These are phyloP conservation scores for Casuarina glauca DNA, from an alignment of 306 rosid genomes.

Conservation along the genomic window DNA sequence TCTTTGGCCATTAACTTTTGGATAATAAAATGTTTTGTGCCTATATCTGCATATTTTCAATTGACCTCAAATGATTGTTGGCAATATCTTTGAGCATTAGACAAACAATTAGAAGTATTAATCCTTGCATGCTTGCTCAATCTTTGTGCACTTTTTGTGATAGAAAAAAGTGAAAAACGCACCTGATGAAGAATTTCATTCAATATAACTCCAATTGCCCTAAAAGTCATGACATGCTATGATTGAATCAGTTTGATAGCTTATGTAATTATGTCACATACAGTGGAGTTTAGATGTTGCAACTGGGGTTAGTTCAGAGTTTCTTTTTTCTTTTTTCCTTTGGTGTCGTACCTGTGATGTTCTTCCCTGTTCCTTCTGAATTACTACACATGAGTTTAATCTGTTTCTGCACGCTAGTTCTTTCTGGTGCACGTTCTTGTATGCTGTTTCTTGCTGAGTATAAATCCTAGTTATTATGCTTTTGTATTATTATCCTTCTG, in stretches of 20 bases:
- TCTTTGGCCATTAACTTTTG: conserved; percentile 12
- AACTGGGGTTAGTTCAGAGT: not conserved
- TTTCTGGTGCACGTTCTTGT: not conserved
- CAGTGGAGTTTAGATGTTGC: not conserved
- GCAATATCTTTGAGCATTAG: not conserved
- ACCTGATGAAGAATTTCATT: not conserved
- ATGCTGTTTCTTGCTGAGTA: not conserved
- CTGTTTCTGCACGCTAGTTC: not conserved
- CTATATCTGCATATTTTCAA: not conserved
- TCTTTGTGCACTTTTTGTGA: not conserved
- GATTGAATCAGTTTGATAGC: conserved; percentile 1
- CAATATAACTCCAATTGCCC: not conserved
- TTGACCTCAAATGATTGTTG: not conserved
- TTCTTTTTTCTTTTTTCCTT: too few relatives aligned
- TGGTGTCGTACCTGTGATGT: not conserved
- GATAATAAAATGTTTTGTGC: conserved; percentile 4
- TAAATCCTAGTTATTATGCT: not conserved
- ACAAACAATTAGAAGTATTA: not conserved
- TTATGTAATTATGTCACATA: not conserved
- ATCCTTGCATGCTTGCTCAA: not conserved
- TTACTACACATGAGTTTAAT: not conserved
- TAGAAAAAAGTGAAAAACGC: not conserved
- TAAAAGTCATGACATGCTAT: not conserved
- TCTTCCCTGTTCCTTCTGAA: not conserved
- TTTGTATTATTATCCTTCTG: not conserved